These are phyloP conservation scores for Xylaria sp. DNA, from an alignment of 2,329 filamentous ascomycete species.

Conservation along the genomic window DNA sequence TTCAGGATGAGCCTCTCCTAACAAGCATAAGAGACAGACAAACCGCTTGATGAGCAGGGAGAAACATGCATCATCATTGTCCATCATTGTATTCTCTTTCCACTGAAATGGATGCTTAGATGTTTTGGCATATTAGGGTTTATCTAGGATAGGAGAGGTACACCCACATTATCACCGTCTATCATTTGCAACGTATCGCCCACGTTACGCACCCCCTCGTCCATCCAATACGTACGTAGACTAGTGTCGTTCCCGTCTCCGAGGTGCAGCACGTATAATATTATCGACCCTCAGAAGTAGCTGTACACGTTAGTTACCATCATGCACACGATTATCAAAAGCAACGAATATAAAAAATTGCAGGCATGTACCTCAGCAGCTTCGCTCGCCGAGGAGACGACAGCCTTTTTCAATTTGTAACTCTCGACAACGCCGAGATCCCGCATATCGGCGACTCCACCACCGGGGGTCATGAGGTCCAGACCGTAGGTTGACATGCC, in stretches of 20 bases:
- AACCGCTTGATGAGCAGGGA: neutral
- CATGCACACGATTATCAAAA: neutral
- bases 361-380: slow-evolving; percentile 82
- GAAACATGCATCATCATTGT: neutral
- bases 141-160: slow-evolving; percentile 39
- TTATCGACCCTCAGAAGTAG: slow-evolving; percentile 94
- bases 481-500: slow-evolving; percentile 92
- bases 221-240: neutral
- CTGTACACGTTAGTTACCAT: slow-evolving; percentile 55
- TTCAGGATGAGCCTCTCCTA: neutral
- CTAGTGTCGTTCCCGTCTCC: slow-evolving; percentile 81
- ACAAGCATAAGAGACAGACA: neutral
- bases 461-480: slow-evolving; percentile 87
- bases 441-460: slow-evolving; percentile 94
- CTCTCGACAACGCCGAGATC: slow-evolving; percentile 95
- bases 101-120: neutral
- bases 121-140: neutral
- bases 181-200: neutral
- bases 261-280: slow-evolving; percentile 93
- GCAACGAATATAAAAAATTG: neutral
- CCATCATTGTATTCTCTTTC: neutral
- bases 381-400: slow-evolving; percentile 95
- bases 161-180: slow-evolving; percentile 28
- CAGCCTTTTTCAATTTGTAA: slow-evolving; percentile 98
- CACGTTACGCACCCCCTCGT: neutral